Evolutionary conservation across 176 grass and related monocot genomes (phyloP).

Genomic region (sorghum (Sorghum bicolor)): Sorghum_bicolor_NCBIv3 NC_012875.2:49211501-49212000

Average conservation of each 20-base stretch:
- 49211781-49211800: too few relatives aligned
- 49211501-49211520: not conserved
- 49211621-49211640: not conserved
- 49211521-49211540: slow-evolving; percentile 9
- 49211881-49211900: too few relatives aligned
- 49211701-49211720: not conserved
- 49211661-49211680: not conserved
- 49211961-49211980: not conserved
- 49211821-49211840: too few relatives aligned
- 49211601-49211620: not conserved
- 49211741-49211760: too few relatives aligned
- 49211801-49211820: too few relatives aligned
- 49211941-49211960: too few relatives aligned
- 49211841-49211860: too few relatives aligned
- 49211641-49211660: not conserved
- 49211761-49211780: too few relatives aligned
- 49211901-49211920: too few relatives aligned
- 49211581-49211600: not conserved
- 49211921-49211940: too few relatives aligned
- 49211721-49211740: too few relatives aligned
- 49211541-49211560: not conserved
- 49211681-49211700: not conserved
- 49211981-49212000: not conserved
- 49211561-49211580: not conserved
- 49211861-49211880: too few relatives aligned